Percentiles rank a stretch among this genome's conserved stretches.
Evolutionary conservation across 2,329 filamentous ascomycete species (phyloP).

Genomic region (Aspergillus ruber): DNA sequence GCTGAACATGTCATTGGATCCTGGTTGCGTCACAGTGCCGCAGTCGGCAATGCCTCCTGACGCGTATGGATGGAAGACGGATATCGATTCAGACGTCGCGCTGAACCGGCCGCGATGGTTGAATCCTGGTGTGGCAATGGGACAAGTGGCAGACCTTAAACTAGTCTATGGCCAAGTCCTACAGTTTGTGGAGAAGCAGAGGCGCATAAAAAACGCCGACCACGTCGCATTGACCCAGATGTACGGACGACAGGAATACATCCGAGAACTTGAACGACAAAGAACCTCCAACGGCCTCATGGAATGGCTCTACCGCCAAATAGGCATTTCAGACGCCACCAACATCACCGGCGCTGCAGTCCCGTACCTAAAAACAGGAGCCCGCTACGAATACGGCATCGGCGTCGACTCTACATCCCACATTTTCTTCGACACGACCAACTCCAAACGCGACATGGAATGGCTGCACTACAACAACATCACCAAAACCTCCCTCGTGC

Average conservation of each 20-base stretch:
- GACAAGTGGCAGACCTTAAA: constrained; percentile 44
- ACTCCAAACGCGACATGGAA: constrained; percentile 34
- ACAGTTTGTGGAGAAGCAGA: constrained; percentile 28
- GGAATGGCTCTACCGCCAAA: constrained; percentile 32
- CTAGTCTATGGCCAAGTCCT: constrained; percentile 41
- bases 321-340: constrained; percentile 32
- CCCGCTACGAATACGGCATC: constrained; percentile 46
- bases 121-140: constrained; percentile 46
- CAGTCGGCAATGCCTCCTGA: constrained; percentile 46
- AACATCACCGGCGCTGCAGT: constrained; percentile 32
- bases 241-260: constrained; percentile 48
- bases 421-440: constrained; percentile 43
- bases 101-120: constrained; percentile 44
- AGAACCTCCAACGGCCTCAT: constrained; percentile 26
- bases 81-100: constrained; percentile 26
- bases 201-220: constrained; percentile 31
- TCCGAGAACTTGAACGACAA: constrained; percentile 39
- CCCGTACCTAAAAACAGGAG: constrained; percentile 26
- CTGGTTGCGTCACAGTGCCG: constrained; percentile 50
- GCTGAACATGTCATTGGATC: constrained; percentile 35
- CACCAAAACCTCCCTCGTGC: constrained; percentile 27
- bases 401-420: constrained; percentile 48
- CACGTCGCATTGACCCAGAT: constrained; percentile 47
- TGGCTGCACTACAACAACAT: constrained; percentile 37
- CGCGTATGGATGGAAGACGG: constrained; percentile 43